Evolutionary conservation across 495 filamentous ascomycete species (phyloP), one percentile per base, ranked within the genome.

Genomic region (Barbatosphaeria neglecta): DNA sequence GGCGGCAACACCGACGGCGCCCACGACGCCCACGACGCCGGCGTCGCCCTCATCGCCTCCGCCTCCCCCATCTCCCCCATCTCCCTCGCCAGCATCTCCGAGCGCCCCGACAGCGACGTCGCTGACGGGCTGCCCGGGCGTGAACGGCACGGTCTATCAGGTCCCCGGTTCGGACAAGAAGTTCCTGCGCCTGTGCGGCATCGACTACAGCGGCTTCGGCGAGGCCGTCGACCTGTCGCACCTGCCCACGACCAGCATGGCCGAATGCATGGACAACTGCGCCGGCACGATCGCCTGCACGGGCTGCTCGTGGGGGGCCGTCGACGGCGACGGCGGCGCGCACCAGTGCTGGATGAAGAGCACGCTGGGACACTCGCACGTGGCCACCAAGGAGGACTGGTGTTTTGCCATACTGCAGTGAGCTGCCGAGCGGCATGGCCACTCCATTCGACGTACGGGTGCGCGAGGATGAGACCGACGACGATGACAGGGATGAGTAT

Each of bases 271-370:
- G 50, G 47, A 66, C 38, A 60, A 49, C 44, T 74, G 70, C 47
- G 68, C 68, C 2, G 60, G 57, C 6, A 61, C 60, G 13, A 47
- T 51, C 40, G 54, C 55, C 23, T 74, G 70, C 47, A 69, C 64
- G 0, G 69, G 60, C 10, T 66, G 61, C 27, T 56, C 56, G 2
- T 74, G 70, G 70, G 70, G 70, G 0, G 60, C 56, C 33, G 39
- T 70, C 6, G 42, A 56, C 4, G 69, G 66, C 1, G 70, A 74
- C 45, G 65, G 60, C 0, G 49, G 48, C 3, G 50, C 55, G 18
- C 62, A 68, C 28, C 62, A 61, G 3, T 74, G 70, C 46, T 74
- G 59, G 55, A 51, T 74, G 45, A 74, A 74, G 56, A 62, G 47
- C 13, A 46, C 54, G 20, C 49, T 74, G 45, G 55, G 54, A 50